Base-by-base conservation (phyloP, 306 rosid species). In the Lablab purpureus region DNA sequence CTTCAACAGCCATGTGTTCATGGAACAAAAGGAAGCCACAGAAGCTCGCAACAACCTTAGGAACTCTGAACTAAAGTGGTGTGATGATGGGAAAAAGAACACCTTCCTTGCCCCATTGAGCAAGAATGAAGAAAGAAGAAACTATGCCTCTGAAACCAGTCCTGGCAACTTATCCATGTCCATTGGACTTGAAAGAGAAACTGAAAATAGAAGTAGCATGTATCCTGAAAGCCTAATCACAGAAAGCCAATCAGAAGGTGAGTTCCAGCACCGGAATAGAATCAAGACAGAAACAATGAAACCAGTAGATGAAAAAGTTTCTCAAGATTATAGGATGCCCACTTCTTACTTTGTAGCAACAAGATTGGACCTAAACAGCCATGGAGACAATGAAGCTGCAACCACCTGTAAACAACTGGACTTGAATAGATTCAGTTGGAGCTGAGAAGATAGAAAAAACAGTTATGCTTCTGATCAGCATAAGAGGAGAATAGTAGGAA, bases 351-450 rank as follows among this genome's bases (percentile, higher is more conserved):
- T 86, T 74, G 81, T 87, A 37, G 71, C 90, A n/a, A 67, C 90
- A 34, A 90, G 86, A 74, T 82, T 94, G 83, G 98, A 95, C 78
- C 78, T 95, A 9, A 95, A 95, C 84, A 75, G 82, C 8, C 87
- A 49, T 43, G 91, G 91, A 63, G 93, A 94, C 13, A 86, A 85
- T 71, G 92, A 90, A 70, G 86, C 85, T 62, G 62, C 85, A 67
- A 72, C 92, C 22, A 75, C 74, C 76, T 87, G 94, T 84, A 92
- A 83, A 67, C 89, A 83, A 68, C 87, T 86, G 25, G 89, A 86
- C 75, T 84, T 86, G 79, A 86, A 86, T 55, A 79, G 87, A 66
- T 83, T 86, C 80, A 80, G 97, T 80, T 95, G 90, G 92, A 91
- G 77, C 89, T 92, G 78, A 71, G 17, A 67, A 56, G 41, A 62